Evolutionary conservation across 768 basidiomycete genomes (phyloP).

Genomic region (Zangia roseola): DNA sequence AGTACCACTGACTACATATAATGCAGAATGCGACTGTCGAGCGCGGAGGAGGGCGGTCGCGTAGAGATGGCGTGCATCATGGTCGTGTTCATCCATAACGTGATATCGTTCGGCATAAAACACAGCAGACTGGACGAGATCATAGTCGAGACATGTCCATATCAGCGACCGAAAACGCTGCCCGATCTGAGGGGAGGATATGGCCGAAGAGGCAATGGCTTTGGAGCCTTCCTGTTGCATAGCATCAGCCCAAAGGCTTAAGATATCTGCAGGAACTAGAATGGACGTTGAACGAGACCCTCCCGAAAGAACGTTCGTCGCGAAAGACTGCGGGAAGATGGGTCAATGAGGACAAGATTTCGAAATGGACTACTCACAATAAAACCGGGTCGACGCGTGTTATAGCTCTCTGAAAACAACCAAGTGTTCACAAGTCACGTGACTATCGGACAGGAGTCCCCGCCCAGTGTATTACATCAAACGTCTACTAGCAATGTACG

Average conservation of each 20-base stretch:
- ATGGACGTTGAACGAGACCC: constrained; percentile 14
- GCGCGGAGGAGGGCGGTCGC: constrained; percentile 71
- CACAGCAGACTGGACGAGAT: constrained; percentile 74
- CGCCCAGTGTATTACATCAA: neutral
- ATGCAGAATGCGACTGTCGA: constrained; percentile 72
- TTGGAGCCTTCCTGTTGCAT: constrained; percentile 57
- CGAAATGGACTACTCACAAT: constrained; percentile 15
- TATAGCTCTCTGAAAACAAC: constrained; percentile 19
- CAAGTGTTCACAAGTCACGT: constrained; percentile 28
- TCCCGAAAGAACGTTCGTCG: constrained; percentile 11
- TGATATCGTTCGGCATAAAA: constrained; percentile 89
- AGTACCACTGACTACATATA: constrained; percentile 64
- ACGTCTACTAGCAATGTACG: constrained; percentile 9
- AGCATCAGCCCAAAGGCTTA: constrained; percentile 35
- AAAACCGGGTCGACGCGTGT: constrained; percentile 20
- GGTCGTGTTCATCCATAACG: constrained; percentile 65
- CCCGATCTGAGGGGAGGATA: constrained; percentile 55
- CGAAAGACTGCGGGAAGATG: constrained; percentile 2
- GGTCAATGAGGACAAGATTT: constrained; percentile 17
- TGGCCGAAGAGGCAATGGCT: constrained; percentile 33
- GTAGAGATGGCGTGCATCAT: constrained; percentile 84
- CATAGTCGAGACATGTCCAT: constrained; percentile 83
- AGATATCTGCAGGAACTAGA: constrained; percentile 20
- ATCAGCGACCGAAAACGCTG: constrained; percentile 71
- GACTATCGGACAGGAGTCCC: constrained; percentile 10